A percentile compares a stretch with the other conserved stretches of the same genome.
phyloP scores from a whole-genome alignment of 2,329 filamentous ascomycete species.

The Pestalotiopsis sp. region DNA sequence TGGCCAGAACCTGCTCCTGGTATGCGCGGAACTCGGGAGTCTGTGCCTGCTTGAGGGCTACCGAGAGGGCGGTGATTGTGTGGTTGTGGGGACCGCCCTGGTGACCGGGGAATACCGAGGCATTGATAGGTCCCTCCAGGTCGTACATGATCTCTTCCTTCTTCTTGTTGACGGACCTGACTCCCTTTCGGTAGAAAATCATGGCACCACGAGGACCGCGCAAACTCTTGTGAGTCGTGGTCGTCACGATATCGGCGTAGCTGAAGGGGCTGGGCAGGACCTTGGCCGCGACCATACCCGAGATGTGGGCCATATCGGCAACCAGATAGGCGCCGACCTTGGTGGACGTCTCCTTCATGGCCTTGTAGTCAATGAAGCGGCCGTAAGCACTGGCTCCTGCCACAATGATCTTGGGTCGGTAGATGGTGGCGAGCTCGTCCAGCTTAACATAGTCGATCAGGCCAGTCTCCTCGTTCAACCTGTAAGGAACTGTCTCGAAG shows the following conservation, averaged over 20 bases:
- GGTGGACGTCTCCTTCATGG: conserved; percentile 88
- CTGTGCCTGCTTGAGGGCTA: conserved; percentile 92
- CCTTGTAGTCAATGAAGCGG: conserved; percentile 91
- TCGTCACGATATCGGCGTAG: conserved; percentile 93
- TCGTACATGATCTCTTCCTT: conserved; percentile 87
- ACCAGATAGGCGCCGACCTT: conserved; percentile 92
- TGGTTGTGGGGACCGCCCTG: conserved; percentile 99
- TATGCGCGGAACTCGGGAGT: conserved; percentile 89
- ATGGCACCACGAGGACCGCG: conserved; percentile 93
- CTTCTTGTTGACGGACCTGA: conserved; percentile 83
- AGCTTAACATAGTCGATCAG: conserved; percentile 94
- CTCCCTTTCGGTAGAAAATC: conserved; percentile 97
- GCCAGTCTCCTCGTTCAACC: conserved; percentile 85
- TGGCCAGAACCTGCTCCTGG: conserved; percentile 86
- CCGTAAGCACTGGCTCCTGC: conserved; percentile 96
- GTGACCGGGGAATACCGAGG: conserved; percentile 96
- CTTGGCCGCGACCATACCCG: conserved; percentile 88
- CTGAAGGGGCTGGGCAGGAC: conserved; percentile 89
- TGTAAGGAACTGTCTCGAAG: conserved; percentile 97
- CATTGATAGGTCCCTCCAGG: conserved; percentile 91
- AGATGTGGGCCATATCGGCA: conserved; percentile 97
- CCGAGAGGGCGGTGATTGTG: conserved; percentile 93
- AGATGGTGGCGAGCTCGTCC: conserved; percentile 83
- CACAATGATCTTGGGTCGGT: conserved; percentile 94
- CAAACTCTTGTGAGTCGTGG: conserved; percentile 96